Conservation (phyloP, 176 grass and related monocot genomes). For the Eremochloa ophiuroides region DNA sequence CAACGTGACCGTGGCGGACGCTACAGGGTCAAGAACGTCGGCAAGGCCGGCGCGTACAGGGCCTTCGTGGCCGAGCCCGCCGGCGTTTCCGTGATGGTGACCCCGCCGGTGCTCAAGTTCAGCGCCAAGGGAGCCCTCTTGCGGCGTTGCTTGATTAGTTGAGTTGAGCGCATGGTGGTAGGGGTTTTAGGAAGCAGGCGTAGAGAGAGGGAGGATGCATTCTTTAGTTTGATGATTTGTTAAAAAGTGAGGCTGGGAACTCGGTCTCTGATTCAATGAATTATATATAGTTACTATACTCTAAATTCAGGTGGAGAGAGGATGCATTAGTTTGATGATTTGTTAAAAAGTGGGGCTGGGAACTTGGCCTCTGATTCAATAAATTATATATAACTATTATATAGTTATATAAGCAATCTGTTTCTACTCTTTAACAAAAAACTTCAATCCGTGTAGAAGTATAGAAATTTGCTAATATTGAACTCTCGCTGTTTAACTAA, state of each 20-base stretch:
- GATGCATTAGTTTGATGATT: too few species aligned
- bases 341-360: too few species aligned
- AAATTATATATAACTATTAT: too few species aligned
- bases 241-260: not conserved
- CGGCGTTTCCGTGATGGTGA: slow-evolving; percentile 42
- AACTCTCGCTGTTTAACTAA: too few species aligned
- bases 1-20: slow-evolving; percentile 20
- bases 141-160: not conserved
- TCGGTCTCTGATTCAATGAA: slow-evolving; percentile 7
- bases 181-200: not conserved
- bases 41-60: slow-evolving; percentile 30
- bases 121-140: not conserved
- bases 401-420: too few species aligned
- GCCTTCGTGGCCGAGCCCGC: slow-evolving; percentile 26
- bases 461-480: too few species aligned
- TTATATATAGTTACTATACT: too few species aligned
- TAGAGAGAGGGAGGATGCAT: not conserved
- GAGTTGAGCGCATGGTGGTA: not conserved
- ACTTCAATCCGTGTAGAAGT: too few species aligned
- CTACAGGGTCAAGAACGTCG: slow-evolving; percentile 63
- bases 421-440: too few species aligned
- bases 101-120: slow-evolving; percentile 35
- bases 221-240: slow-evolving; percentile 6
- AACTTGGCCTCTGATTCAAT: too few species aligned
- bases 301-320: too few species aligned